Conservation (phyloP, 2,329 filamentous ascomycete species). For the Nemania sp. region DNA sequence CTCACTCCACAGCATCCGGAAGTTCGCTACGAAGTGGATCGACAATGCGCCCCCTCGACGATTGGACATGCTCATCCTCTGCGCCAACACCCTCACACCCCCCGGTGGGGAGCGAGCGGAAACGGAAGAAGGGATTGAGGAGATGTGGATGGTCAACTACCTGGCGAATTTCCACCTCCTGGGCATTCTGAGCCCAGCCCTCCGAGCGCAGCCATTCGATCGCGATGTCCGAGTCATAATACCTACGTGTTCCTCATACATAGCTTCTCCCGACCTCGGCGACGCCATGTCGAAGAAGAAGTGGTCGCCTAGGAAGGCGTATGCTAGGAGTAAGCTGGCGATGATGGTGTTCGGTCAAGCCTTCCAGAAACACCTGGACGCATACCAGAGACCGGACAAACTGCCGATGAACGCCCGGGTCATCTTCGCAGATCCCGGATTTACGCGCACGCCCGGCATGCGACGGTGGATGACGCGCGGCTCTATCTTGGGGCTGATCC, state of each 20-base stretch:
- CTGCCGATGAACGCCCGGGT: slow-evolving; percentile 82
- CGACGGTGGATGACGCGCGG: slow-evolving; percentile 86
- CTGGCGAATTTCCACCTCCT: slow-evolving; percentile 94
- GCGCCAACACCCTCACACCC: slow-evolving; percentile 77
- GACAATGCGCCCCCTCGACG: slow-evolving; percentile 89
- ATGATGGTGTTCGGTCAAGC: slow-evolving; percentile 87
- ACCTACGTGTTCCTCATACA: slow-evolving; percentile 85
- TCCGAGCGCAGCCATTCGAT: slow-evolving; percentile 90
- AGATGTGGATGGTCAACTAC: slow-evolving; percentile 94
- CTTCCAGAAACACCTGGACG: slow-evolving; percentile 88
- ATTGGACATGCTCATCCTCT: slow-evolving; percentile 88
- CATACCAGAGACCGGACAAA: slow-evolving; percentile 82
- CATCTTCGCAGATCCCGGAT: slow-evolving; percentile 84
- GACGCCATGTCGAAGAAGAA: slow-evolving; percentile 54
- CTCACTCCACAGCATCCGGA: slow-evolving; percentile 85
- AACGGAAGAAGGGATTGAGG: slow-evolving; percentile 81
- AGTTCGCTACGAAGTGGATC: slow-evolving; percentile 97
- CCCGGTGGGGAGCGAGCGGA: slow-evolving; percentile 61
- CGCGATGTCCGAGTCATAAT: slow-evolving; percentile 89
- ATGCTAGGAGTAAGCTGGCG: slow-evolving; percentile 73
- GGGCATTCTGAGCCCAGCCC: slow-evolving; percentile 85
- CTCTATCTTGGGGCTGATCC: slow-evolving; percentile 74
- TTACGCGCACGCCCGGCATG: slow-evolving; percentile 83
- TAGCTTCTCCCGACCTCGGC: slow-evolving; percentile 71
- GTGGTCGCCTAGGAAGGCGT: slow-evolving; percentile 62